A percentile compares a stretch with the other conserved stretches of the same genome.
Evolutionary conservation across 306 rosid genomes (phyloP).

Genomic region (Luffa acutangula): DNA sequence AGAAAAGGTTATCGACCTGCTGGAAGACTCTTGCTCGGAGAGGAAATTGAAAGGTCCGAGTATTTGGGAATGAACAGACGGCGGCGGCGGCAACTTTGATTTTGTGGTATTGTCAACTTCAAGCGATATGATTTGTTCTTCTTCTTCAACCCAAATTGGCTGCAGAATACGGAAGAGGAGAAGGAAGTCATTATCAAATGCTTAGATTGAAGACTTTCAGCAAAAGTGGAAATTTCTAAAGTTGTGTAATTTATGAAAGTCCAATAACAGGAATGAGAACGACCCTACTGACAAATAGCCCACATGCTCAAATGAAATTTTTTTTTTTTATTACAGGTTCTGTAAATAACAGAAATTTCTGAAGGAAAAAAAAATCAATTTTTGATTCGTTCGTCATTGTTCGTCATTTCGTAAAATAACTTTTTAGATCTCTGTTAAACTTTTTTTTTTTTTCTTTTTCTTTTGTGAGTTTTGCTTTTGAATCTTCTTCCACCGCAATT

Average conservation of each 20-base stretch:
- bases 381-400: not conserved
- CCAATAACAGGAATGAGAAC: not conserved
- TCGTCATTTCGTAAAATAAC: not conserved
- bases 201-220: not conserved
- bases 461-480: no score
- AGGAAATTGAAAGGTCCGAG: slow-evolving; percentile 27
- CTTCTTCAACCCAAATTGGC: slow-evolving; percentile 86
- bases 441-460: no score
- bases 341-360: no score
- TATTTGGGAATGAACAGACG: slow-evolving; percentile 37
- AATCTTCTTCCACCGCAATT: no score
- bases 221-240: not conserved
- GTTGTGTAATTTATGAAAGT: not conserved
- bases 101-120: slow-evolving; percentile 27
- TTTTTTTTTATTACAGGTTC: no score
- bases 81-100: slow-evolving; percentile 6
- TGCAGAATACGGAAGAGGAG: slow-evolving; percentile 20
- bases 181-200: not conserved
- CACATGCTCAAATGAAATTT: not conserved
- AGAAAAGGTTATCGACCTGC: slow-evolving; percentile 21
- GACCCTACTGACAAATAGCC: not conserved
- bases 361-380: not conserved
- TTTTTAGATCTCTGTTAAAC: no score
- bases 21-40: slow-evolving; percentile 24
- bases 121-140: slow-evolving; percentile 23